Conservation (phyloP, 1,284 basidiomycete genomes). For the Flammula alnicola region DNA sequence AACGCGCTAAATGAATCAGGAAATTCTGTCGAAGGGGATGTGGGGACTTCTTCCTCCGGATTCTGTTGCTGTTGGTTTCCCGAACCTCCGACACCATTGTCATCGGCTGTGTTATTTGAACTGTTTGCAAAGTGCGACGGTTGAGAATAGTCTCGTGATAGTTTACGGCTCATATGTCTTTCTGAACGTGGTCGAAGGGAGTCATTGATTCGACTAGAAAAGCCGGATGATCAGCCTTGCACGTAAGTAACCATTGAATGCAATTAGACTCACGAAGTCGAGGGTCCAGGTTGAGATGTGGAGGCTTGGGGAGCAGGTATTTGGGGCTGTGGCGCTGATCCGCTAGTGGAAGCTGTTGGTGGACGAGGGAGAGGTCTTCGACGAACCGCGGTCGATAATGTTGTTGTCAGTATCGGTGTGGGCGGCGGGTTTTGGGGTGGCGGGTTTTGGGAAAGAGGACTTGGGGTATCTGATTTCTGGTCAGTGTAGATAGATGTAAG, state of each 20-base stretch:
- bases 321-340: no score
- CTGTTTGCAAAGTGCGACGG: slow-evolving; percentile 3
- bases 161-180: slow-evolving; percentile 17
- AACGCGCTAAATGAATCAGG: slow-evolving; percentile 22
- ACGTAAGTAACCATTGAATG: background rate
- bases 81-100: slow-evolving; percentile 19
- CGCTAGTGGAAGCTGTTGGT: no score
- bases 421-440: background rate
- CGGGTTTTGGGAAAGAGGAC: slow-evolving; percentile 11
- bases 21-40: slow-evolving; percentile 24
- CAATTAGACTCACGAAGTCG: slow-evolving; percentile 15
- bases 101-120: slow-evolving; percentile 1
- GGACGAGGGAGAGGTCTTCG: slow-evolving; percentile 23
- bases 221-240: background rate
- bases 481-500: background rate
- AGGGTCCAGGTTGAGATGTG: slow-evolving; percentile 11
- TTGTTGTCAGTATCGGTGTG: slow-evolving; percentile 7
- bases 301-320: slow-evolving; percentile 7
- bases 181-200: no score
- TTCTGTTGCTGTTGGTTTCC: slow-evolving; percentile 9
- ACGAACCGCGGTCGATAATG: slow-evolving; percentile 5
- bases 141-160: slow-evolving; percentile 17
- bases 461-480: slow-evolving; percentile 14
- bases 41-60: slow-evolving; percentile 19
- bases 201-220: no score